phyloP scores from a whole-genome alignment of 2,329 filamentous ascomycete species.

The Paraphaeosphaeria sporulosa region DNA sequence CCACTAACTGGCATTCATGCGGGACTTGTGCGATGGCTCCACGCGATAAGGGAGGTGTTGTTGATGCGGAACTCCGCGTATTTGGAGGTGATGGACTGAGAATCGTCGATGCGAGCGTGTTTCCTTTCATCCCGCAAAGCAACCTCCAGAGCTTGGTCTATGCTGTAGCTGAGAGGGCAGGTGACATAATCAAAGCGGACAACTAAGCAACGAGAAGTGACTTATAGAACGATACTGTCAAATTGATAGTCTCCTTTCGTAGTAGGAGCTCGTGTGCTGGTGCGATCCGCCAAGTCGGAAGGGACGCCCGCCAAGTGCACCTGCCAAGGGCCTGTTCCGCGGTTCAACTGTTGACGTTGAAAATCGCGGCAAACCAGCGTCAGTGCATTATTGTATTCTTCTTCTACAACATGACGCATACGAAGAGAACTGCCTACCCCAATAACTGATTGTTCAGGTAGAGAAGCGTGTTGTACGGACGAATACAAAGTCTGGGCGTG shows the following conservation, averaged over 20 bases:
- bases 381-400: background rate
- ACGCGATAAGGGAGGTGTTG: conserved; percentile 25
- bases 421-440: background rate
- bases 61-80: conserved; percentile 24
- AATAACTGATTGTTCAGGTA: background rate
- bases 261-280: background rate
- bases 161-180: conserved; percentile 24
- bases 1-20: conserved; percentile 31
- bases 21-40: conserved; percentile 33
- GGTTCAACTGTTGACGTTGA: background rate
- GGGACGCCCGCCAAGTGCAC: background rate
- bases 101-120: conserved; percentile 21
- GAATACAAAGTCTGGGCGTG: background rate
- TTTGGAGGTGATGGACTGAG: conserved; percentile 23
- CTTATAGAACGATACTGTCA: background rate
- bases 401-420: background rate
- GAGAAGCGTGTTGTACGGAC: background rate
- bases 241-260: background rate
- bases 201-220: background rate
- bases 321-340: conserved; percentile 1
- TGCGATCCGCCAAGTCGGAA: conserved; percentile 1
- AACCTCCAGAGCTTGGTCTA: conserved; percentile 28
- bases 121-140: conserved; percentile 22
- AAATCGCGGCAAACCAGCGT: background rate
- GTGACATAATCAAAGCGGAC: background rate